Conservation (phyloP, 2,329 filamentous ascomycete genomes). For the Monilinia laxa region DNA sequence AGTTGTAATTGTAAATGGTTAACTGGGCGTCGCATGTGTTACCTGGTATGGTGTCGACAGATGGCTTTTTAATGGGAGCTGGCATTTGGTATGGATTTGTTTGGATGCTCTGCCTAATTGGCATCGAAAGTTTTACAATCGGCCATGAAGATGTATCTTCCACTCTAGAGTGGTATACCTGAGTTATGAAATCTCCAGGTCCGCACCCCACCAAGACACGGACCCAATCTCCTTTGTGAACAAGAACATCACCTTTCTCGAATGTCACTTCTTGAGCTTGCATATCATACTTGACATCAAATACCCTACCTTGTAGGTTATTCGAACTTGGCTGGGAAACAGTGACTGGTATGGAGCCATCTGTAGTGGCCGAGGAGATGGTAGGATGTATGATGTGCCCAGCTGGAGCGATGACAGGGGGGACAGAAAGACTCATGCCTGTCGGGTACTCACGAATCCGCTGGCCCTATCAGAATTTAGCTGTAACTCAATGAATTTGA, state of each 20-base stretch:
- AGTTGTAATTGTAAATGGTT: conserved; percentile 52
- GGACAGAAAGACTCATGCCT: conserved; percentile 40
- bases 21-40: conserved; percentile 35
- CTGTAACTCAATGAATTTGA: neutral
- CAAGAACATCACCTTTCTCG: conserved; percentile 25
- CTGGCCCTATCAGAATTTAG: conserved; percentile 22
- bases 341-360: neutral
- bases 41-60: conserved; percentile 30
- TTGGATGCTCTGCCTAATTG: conserved; percentile 9
- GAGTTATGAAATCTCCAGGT: conserved; percentile 18
- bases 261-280: conserved; percentile 32
- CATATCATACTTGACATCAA: conserved; percentile 32
- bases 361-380: neutral
- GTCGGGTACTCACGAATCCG: conserved; percentile 39
- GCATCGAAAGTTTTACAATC: conserved; percentile 32
- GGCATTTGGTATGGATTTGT: neutral
- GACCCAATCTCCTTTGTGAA: conserved; percentile 38
- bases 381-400: neutral
- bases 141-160: conserved; percentile 35
- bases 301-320: neutral
- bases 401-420: conserved; percentile 24
- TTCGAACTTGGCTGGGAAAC: neutral
- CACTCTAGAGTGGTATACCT: conserved; percentile 33
- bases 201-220: conserved; percentile 23
- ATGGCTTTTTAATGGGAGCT: conserved; percentile 31